Conservation (phyloP, 345 rosid genomes). For the Anastatica hierochuntica region DNA sequence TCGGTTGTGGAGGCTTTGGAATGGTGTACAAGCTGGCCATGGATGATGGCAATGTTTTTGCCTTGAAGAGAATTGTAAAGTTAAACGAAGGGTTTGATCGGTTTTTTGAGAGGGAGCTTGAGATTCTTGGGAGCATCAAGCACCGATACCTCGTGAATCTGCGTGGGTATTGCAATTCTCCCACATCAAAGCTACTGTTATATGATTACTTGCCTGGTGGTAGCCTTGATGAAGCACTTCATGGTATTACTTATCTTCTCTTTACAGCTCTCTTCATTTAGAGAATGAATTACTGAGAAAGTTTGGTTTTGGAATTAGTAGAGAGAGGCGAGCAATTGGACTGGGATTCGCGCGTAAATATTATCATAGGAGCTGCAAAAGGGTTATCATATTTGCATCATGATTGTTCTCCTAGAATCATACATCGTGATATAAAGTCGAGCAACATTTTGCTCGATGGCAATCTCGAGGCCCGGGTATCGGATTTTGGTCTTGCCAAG, state of each 20-base stretch:
- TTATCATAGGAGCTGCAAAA: constrained; percentile 91
- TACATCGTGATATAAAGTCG: constrained; percentile 93
- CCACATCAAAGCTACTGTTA: constrained; percentile 74
- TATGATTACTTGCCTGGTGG: constrained; percentile 95
- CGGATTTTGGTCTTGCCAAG: constrained; percentile 95
- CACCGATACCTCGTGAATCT: constrained; percentile 89
- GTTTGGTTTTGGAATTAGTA: constrained; percentile 22
- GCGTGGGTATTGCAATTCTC: constrained; percentile 95
- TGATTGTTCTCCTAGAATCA: constrained; percentile 94
- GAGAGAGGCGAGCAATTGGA: constrained; percentile 81
- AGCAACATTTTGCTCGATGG: constrained; percentile 93
- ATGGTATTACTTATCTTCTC: constrained; percentile 36
- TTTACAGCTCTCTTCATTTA: not conserved
- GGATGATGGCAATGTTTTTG: constrained; percentile 94
- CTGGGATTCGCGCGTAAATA: constrained; percentile 84
- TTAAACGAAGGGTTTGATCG: constrained; percentile 90
- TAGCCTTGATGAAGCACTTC: constrained; percentile 92
- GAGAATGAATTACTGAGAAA: not conserved
- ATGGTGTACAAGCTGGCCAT: constrained; percentile 88
- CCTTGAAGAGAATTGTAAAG: constrained; percentile 77
- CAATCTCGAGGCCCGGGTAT: constrained; percentile 89
- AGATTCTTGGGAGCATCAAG: constrained; percentile 97
- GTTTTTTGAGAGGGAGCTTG: constrained; percentile 94
- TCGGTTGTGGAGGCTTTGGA: constrained; percentile 95
- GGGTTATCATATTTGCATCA: constrained; percentile 93